Percentiles rank a stretch among this genome's conserved stretches.
Evolutionary conservation across 148 eudicot species (phyloP).

Genomic region (Selenicereus undatus): DNA sequence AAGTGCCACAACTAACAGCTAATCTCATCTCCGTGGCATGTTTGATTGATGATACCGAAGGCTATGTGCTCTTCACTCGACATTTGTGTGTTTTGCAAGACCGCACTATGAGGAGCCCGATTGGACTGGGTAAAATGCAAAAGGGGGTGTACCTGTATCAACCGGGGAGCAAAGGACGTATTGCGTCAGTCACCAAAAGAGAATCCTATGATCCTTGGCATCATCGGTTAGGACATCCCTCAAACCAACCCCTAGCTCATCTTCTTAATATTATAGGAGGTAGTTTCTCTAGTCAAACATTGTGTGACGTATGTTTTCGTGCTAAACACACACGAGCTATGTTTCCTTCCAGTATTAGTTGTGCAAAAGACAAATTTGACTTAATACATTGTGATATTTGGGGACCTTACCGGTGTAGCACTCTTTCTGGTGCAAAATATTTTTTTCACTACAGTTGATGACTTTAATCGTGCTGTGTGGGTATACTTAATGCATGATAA

Average conservation of each 20-base stretch:
- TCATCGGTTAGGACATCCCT: neutral
- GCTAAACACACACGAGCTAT: neutral
- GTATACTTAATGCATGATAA: neutral
- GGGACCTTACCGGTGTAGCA: neutral
- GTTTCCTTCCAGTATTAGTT: neutral
- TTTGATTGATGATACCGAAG: neutral
- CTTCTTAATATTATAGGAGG: neutral
- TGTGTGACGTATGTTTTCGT: neutral
- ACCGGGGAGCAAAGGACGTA: neutral
- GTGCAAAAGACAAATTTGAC: neutral
- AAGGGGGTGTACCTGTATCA: neutral
- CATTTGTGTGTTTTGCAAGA: neutral
- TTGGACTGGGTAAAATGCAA: neutral
- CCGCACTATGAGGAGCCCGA: neutral
- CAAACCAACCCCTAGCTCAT: neutral
- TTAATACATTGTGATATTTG: neutral
- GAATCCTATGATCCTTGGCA: neutral
- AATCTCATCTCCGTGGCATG: neutral
- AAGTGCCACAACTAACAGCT: neutral
- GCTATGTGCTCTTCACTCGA: neutral
- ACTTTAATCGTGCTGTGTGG: neutral
- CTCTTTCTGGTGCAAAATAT: neutral
- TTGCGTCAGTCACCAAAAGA: neutral
- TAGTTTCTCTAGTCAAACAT: neutral
- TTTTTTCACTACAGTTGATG: neutral